Conservation (phyloP, 2,329 filamentous ascomycete genomes). For the Curvularia sp. region DNA sequence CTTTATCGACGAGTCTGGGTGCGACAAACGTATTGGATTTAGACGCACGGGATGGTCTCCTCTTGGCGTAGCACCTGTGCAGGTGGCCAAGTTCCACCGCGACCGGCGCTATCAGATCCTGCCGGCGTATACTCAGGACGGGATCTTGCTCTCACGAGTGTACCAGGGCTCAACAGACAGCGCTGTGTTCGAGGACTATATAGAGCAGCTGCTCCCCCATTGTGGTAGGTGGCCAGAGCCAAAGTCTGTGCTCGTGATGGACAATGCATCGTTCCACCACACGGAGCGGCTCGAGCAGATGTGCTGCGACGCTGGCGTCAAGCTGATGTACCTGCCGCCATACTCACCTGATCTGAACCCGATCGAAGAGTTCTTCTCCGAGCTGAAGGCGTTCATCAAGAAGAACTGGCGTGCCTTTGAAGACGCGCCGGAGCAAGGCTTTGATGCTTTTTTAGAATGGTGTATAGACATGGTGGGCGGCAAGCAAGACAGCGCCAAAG, state of each 20-base stretch:
- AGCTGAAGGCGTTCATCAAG: conserved; percentile 48
- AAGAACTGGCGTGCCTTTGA: conserved; percentile 14
- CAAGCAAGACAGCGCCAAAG: conserved; percentile 29
- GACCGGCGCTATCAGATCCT: conserved; percentile 20
- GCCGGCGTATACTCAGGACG: too few species aligned
- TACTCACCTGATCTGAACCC: conserved; percentile 51
- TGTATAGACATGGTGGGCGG: conserved; percentile 36
- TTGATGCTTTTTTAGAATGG: conserved; percentile 38
- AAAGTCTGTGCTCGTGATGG: conserved; percentile 20
- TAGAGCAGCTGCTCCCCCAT: conserved; percentile 19
- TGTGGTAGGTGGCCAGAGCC: conserved; percentile 14
- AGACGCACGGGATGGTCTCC: conserved; percentile 49
- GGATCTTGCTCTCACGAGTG: neutral
- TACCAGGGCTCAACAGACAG: conserved; percentile 19
- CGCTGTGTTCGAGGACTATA: conserved; percentile 20
- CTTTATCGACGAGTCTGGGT: conserved; percentile 52
- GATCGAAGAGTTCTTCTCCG: conserved; percentile 50
- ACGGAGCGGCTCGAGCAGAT: conserved; percentile 38
- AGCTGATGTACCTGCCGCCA: conserved; percentile 45
- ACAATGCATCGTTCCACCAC: conserved; percentile 21
- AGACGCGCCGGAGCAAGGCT: conserved; percentile 26
- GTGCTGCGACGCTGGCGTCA: conserved; percentile 42
- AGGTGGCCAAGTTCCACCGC: conserved; percentile 28
- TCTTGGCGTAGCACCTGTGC: conserved; percentile 14
- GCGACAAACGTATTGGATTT: conserved; percentile 46